These are phyloP conservation scores for Glycine latifolia DNA, from an alignment of 306 rosid species.

Conservation along the genomic window DNA sequence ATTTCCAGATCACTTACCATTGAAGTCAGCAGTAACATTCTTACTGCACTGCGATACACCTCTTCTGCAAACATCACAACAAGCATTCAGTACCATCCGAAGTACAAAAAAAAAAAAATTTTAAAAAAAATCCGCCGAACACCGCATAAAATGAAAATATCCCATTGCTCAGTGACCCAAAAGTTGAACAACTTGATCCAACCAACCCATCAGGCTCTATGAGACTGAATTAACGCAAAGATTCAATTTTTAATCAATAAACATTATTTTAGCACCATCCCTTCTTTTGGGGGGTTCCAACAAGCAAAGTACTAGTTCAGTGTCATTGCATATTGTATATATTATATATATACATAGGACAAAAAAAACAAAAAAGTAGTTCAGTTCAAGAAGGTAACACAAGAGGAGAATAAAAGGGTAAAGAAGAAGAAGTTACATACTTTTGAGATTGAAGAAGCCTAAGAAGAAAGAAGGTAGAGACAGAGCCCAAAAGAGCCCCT, in stretches of 20 bases:
- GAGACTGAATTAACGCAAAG: constrained; percentile 12
- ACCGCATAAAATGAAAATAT: not conserved
- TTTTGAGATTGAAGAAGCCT: constrained; percentile 69
- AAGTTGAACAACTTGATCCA: constrained; percentile 14
- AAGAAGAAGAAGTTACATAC: constrained; percentile 46
- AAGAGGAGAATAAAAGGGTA: not conserved
- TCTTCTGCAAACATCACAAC: constrained; percentile 56
- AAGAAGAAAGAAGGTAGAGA: constrained; percentile 71
- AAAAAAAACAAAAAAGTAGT: not conserved
- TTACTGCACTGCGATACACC: constrained; percentile 38
- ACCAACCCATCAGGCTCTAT: not conserved
- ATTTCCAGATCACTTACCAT: constrained; percentile 46
- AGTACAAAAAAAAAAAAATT: not conserved
- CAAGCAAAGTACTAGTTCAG: not conserved
- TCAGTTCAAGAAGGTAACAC: not conserved
- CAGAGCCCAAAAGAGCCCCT: constrained; percentile 83
- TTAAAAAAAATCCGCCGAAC: not conserved
- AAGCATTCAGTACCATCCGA: constrained; percentile 18
- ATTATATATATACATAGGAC: not conserved
- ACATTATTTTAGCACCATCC: not conserved
- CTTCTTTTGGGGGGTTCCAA: not conserved
- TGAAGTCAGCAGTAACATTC: constrained; percentile 44
- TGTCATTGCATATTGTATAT: not conserved
- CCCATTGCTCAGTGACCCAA: not conserved
- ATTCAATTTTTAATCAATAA: not conserved